These are phyloP conservation scores for Phialophora chinensis DNA, from an alignment of 2,329 filamentous ascomycete genomes.

Conservation along the genomic window DNA sequence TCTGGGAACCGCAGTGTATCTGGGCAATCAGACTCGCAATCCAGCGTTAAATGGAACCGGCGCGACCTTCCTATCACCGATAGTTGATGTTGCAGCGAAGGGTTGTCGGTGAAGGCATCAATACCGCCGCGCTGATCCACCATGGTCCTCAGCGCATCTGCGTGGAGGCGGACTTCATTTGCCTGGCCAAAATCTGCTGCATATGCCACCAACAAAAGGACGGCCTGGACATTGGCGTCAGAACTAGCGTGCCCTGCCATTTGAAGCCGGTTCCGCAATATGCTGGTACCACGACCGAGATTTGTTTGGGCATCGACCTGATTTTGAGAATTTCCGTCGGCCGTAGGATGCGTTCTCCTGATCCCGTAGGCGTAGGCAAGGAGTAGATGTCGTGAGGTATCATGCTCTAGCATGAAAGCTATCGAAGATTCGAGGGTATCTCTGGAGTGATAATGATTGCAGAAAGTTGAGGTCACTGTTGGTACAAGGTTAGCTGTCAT, in stretches of 20 bases:
- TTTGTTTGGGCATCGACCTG: slow-evolving; percentile 33
- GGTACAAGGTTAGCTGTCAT: neutral
- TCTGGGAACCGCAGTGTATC: slow-evolving; percentile 29
- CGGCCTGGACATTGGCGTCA: slow-evolving; percentile 37
- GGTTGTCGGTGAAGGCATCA: slow-evolving; percentile 28
- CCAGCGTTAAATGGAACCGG: slow-evolving; percentile 33
- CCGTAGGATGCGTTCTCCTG: slow-evolving; percentile 21
- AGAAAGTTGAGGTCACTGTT: slow-evolving; percentile 25
- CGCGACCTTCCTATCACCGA: slow-evolving; percentile 30
- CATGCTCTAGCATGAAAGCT: slow-evolving; percentile 31
- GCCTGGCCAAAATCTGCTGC: slow-evolving; percentile 34
- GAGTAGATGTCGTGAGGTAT: slow-evolving; percentile 31
- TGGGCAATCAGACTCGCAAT: slow-evolving; percentile 24
- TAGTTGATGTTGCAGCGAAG: slow-evolving; percentile 33
- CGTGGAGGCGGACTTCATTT: slow-evolving; percentile 32
- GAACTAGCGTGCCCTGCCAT: slow-evolving; percentile 31
- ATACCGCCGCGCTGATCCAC: slow-evolving; percentile 35
- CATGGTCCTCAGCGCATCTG: slow-evolving; percentile 36
- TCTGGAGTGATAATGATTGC: slow-evolving; percentile 20
- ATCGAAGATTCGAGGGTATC: slow-evolving; percentile 23
- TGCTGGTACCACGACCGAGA: slow-evolving; percentile 34
- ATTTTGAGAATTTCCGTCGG: slow-evolving; percentile 27
- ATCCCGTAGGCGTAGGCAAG: slow-evolving; percentile 32
- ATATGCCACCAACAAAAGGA: slow-evolving; percentile 37
- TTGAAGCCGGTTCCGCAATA: slow-evolving; percentile 36